phyloP scores from a whole-genome alignment of 2,329 filamentous ascomycete species.

The Geoglossum cookeanum region DNA sequence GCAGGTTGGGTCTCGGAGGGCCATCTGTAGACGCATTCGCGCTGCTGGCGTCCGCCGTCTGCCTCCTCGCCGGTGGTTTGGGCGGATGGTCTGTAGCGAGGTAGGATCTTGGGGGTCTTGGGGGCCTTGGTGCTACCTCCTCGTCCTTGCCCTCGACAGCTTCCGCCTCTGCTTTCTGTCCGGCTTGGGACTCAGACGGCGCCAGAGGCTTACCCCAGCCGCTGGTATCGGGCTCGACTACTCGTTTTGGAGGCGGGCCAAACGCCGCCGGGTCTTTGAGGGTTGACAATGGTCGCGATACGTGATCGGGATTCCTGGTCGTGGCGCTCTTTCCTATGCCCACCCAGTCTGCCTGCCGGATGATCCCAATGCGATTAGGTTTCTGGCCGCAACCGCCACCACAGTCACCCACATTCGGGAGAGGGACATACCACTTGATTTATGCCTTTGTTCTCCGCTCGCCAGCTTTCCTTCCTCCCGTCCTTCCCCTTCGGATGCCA shows the following conservation, averaged over 20 bases:
- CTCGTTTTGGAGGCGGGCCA: conserved; percentile 5
- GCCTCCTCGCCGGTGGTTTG: conserved; percentile 43
- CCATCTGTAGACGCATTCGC: conserved; percentile 10
- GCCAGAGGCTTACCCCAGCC: conserved; percentile 6
- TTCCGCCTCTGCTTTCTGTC: conserved; percentile 13
- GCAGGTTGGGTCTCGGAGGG: conserved; percentile 32
- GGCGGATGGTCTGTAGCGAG: conserved; percentile 47
- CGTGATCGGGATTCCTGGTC: conserved; percentile 7
- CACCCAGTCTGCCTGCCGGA: conserved; percentile 15
- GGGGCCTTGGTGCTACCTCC: conserved; percentile 15
- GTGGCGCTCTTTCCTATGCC: conserved; percentile 16
- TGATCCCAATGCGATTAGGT: background rate
- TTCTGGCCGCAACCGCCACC: background rate
- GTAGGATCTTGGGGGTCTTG: conserved; percentile 37
- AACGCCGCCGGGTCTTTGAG: conserved; percentile 4
- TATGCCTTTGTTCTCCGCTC: conserved; percentile 22
- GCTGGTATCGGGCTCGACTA: conserved; percentile 13
- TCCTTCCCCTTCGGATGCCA: conserved; percentile 35
- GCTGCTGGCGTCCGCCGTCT: conserved; percentile 13
- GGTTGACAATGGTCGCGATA: conserved; percentile 4
- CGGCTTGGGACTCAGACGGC: conserved; percentile 4
- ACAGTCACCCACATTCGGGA: background rate
- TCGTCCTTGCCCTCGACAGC: conserved; percentile 15
- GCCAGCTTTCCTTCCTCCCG: conserved; percentile 33
- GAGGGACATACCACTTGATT: conserved; percentile 14